Conservation (phyloP, 2,329 filamentous ascomycete genomes). For the Exophiala viscosa region DNA sequence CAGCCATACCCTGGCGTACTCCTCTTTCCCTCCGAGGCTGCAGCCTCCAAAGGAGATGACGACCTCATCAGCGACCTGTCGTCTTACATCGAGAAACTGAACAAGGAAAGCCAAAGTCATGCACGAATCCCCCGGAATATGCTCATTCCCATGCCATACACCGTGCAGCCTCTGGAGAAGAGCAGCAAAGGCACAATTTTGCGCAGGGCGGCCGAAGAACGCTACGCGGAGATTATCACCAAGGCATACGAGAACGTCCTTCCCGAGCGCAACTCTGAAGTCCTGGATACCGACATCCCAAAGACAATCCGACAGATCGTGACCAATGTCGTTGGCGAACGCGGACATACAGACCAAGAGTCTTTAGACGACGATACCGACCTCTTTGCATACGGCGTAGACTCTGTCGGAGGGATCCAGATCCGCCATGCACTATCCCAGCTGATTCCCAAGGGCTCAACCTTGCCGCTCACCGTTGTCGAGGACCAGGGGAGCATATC, state of each 20-base stretch:
- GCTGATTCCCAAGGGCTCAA: slow-evolving; percentile 11
- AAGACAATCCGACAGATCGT: slow-evolving; percentile 7
- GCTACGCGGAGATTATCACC: slow-evolving; percentile 38
- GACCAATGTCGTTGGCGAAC: neutral
- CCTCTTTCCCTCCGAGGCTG: slow-evolving; percentile 45
- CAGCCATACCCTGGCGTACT: slow-evolving; percentile 55
- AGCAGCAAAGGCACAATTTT: slow-evolving; percentile 63
- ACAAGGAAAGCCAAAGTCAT: slow-evolving; percentile 49
- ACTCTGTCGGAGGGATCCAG: slow-evolving; percentile 57
- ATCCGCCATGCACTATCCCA: slow-evolving; percentile 33
- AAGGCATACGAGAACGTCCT: slow-evolving; percentile 35
- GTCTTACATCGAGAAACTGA: slow-evolving; percentile 46
- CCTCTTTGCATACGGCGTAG: slow-evolving; percentile 57
- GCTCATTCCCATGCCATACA: slow-evolving; percentile 46
- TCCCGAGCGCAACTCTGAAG: slow-evolving; percentile 17
- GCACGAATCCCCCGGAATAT: slow-evolving; percentile 50
- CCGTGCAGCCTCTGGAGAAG: slow-evolving; percentile 46
- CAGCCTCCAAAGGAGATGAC: slow-evolving; percentile 30
- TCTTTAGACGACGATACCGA: slow-evolving; percentile 43
- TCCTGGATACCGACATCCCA: slow-evolving; percentile 3
- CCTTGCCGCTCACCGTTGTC: slow-evolving; percentile 55
- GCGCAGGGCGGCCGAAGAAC: slow-evolving; percentile 49
- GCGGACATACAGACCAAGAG: neutral
- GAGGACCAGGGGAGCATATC: slow-evolving; percentile 58
- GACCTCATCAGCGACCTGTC: slow-evolving; percentile 44